Evolutionary conservation across 2,329 filamentous ascomycete species (phyloP).

Genomic region (Hirsutella rhossiliensis): DNA sequence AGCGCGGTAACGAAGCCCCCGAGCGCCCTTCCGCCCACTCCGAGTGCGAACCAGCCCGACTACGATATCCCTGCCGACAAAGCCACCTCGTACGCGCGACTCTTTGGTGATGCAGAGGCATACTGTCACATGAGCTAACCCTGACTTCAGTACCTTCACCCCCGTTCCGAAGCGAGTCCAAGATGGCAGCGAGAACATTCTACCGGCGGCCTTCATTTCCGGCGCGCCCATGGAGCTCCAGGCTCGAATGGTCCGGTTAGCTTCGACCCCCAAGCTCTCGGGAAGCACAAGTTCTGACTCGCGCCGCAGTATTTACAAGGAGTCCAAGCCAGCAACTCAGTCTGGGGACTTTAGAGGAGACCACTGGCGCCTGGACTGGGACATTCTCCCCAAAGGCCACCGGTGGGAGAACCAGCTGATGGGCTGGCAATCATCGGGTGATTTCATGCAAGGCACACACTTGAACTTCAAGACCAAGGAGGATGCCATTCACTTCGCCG

Average conservation of each 20-base stretch:
- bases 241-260: slow-evolving; percentile 83
- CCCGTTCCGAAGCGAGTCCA: slow-evolving; percentile 82
- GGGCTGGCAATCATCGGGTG: slow-evolving; percentile 94
- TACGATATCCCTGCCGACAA: slow-evolving; percentile 75
- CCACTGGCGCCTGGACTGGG: slow-evolving; percentile 98
- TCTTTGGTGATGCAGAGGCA: not conserved
- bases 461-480: slow-evolving; percentile 88
- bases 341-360: slow-evolving; percentile 77
- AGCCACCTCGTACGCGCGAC: slow-evolving; percentile 62
- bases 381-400: slow-evolving; percentile 81
- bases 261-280: slow-evolving; percentile 1
- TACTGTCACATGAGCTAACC: not conserved
- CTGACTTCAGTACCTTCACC: slow-evolving; percentile 61
- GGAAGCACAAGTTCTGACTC: not conserved
- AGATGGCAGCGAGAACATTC: slow-evolving; percentile 74
- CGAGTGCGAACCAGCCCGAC: slow-evolving; percentile 57
- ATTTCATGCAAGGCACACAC: slow-evolving; percentile 89
- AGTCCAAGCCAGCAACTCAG: slow-evolving; percentile 89
- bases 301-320: slow-evolving; percentile 68
- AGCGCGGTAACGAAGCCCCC: slow-evolving; percentile 34
- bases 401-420: slow-evolving; percentile 98
- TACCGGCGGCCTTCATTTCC: slow-evolving; percentile 77
- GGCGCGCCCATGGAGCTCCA: slow-evolving; percentile 91
- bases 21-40: slow-evolving; percentile 23
- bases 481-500: slow-evolving; percentile 86